phyloP scores from a whole-genome alignment of 306 rosid species.

The Pyrus communis region DNA sequence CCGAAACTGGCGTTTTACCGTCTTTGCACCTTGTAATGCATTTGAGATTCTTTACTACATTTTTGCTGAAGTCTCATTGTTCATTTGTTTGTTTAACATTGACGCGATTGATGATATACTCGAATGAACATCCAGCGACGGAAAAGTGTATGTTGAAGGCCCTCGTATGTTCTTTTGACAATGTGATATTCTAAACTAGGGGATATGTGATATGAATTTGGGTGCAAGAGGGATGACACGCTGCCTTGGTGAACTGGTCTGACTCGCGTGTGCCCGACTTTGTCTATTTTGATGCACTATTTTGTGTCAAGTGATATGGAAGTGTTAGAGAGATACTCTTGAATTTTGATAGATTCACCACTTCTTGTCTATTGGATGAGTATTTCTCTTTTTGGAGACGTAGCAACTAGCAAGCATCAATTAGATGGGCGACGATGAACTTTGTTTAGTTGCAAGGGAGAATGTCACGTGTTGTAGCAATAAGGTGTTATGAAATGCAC shows the following conservation, averaged over 20 bases:
- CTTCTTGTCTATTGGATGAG: background rate
- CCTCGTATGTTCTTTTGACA: no score
- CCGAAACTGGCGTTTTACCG: background rate
- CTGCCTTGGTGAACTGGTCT: background rate
- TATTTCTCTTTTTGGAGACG: background rate
- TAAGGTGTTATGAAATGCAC: background rate
- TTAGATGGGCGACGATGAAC: no score
- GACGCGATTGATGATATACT: no score
- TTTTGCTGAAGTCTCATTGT: background rate
- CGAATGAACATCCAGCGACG: no score
- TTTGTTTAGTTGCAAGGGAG: background rate
- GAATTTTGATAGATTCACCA: no score
- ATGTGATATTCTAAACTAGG: background rate
- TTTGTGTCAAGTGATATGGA: background rate
- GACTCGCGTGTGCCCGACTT: background rate
- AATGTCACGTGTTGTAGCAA: background rate
- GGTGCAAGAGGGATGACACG: background rate
- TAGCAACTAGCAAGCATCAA: no score
- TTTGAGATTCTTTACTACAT: background rate
- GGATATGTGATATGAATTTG: no score
- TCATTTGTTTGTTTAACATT: no score
- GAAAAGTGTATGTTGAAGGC: no score
- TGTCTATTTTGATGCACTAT: background rate
- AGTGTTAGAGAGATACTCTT: background rate
- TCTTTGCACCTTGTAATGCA: background rate